These are phyloP conservation scores for Pholiota adiposa DNA, from an alignment of 1,284 basidiomycete species.

Conservation along the genomic window DNA sequence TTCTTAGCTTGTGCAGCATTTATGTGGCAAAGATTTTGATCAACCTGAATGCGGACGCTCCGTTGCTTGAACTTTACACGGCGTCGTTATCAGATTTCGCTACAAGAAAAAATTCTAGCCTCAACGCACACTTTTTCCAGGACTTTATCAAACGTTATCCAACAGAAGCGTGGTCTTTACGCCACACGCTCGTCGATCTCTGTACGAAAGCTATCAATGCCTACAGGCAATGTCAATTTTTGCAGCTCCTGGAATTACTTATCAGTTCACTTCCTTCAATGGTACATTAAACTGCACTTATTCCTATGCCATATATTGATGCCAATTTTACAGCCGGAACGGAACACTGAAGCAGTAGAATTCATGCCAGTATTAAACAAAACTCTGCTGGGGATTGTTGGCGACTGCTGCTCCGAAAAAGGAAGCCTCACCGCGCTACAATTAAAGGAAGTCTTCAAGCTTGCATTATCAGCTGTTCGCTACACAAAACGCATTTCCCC, in stretches of 20 bases:
- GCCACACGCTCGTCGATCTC: slow-evolving; percentile 59
- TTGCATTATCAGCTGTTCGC: slow-evolving; percentile 68
- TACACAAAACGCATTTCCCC: slow-evolving; percentile 56
- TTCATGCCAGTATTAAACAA: slow-evolving; percentile 60
- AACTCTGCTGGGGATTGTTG: slow-evolving; percentile 55
- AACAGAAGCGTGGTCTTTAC: slow-evolving; percentile 68
- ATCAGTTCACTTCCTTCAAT: slow-evolving; percentile 61
- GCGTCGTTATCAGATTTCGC: slow-evolving; percentile 80
- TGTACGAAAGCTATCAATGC: slow-evolving; percentile 68
- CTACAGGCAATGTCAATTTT: slow-evolving; percentile 78
- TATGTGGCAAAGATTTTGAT: slow-evolving; percentile 72
- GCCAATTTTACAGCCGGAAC: slow-evolving; percentile 23
- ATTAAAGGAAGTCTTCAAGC: slow-evolving; percentile 82
- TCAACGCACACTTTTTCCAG: slow-evolving; percentile 79
- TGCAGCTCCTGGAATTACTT: slow-evolving; percentile 73
- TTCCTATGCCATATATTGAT: neutral
- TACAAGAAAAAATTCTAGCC: slow-evolving; percentile 77
- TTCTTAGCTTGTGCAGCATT: slow-evolving; percentile 72
- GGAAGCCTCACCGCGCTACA: slow-evolving; percentile 64
- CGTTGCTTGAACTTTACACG: slow-evolving; percentile 62
- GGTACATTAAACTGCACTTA: slow-evolving; percentile 39
- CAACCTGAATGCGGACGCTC: slow-evolving; percentile 44
- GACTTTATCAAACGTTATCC: slow-evolving; percentile 81
- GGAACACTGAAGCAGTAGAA: slow-evolving; percentile 42
- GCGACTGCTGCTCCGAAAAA: slow-evolving; percentile 54